A percentile compares a stretch with the other conserved stretches of the same genome.
These are phyloP conservation scores for Fusarium austroafricanum DNA, from an alignment of 2,329 filamentous ascomycete genomes.

Conservation along the genomic window DNA sequence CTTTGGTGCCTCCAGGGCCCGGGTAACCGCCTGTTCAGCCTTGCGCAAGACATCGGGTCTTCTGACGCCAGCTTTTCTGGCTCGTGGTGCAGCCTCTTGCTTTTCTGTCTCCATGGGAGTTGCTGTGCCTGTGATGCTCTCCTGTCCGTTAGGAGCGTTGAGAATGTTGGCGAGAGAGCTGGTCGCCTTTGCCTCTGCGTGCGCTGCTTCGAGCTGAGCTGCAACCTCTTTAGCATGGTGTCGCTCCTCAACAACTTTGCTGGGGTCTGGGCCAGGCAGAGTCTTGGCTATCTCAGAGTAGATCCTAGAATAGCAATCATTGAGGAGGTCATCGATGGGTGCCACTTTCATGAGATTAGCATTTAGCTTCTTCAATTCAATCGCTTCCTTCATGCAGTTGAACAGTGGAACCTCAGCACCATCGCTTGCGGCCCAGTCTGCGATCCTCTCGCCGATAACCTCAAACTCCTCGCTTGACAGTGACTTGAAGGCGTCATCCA, in stretches of 20 bases:
- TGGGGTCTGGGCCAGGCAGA: constrained; percentile 64
- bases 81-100: constrained; percentile 54
- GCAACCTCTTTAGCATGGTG: constrained; percentile 57
- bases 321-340: constrained; percentile 91
- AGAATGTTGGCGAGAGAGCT: constrained; percentile 57
- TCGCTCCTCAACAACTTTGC: constrained; percentile 60
- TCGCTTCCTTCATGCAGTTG: constrained; percentile 66
- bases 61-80: constrained; percentile 60
- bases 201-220: constrained; percentile 50
- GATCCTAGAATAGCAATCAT: constrained; percentile 85
- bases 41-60: constrained; percentile 70
- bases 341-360: constrained; percentile 86
- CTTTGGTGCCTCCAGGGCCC: constrained; percentile 63
- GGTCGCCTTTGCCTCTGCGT: constrained; percentile 50
- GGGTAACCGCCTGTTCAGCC: constrained; percentile 68
- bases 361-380: constrained; percentile 78
- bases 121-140: constrained; percentile 49
- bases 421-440: constrained; percentile 63
- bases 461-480: constrained; percentile 68
- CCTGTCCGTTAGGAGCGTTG: constrained; percentile 56
- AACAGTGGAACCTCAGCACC: constrained; percentile 57
- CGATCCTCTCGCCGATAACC: constrained; percentile 64
- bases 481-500: constrained; percentile 68
- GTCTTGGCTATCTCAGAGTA: constrained; percentile 74
- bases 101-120: constrained; percentile 56